phyloP scores from a whole-genome alignment of 352 stramenopile genomes.

The Pythium diclinum region DNA sequence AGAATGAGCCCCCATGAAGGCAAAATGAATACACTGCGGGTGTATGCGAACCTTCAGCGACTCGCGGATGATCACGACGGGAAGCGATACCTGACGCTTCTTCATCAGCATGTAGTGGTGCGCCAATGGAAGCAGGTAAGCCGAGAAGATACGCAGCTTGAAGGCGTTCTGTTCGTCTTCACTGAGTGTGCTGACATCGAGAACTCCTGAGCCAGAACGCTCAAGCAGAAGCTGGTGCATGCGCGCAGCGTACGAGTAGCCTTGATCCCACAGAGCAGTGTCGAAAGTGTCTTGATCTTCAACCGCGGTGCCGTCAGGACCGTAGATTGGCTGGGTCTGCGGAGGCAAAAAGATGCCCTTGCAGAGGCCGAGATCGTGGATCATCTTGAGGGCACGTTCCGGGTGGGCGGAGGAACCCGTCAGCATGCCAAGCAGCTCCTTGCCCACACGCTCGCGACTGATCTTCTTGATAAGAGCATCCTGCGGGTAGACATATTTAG shows the following conservation, averaged over 20 bases:
- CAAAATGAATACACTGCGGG: too few species aligned
- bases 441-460: constrained; percentile 74
- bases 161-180: constrained; percentile 42
- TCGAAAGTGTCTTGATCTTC: constrained; percentile 12
- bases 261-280: constrained; percentile 35
- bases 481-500: constrained; percentile 12
- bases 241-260: constrained; percentile 38
- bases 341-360: constrained; percentile 53
- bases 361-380: constrained; percentile 56
- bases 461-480: constrained; percentile 72
- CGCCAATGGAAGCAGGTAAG: constrained; percentile 53
- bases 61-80: constrained; percentile 55
- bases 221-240: constrained; percentile 40
- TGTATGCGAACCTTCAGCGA: constrained; percentile 57
- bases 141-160: constrained; percentile 53
- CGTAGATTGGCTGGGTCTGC: constrained; percentile 35
- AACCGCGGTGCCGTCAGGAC: constrained; percentile 24
- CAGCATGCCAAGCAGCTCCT: constrained; percentile 69
- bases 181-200: constrained; percentile 38
- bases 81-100: constrained; percentile 41
- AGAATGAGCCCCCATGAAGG: too few species aligned
- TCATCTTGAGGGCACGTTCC: constrained; percentile 46
- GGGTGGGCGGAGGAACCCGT: constrained; percentile 61
- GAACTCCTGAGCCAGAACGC: not conserved
- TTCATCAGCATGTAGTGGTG: constrained; percentile 54